Percentiles rank a stretch among this genome's conserved stretches.
phyloP scores from a whole-genome alignment of 2,329 filamentous ascomycete species.

The Nigrospora osmanthi region DNA sequence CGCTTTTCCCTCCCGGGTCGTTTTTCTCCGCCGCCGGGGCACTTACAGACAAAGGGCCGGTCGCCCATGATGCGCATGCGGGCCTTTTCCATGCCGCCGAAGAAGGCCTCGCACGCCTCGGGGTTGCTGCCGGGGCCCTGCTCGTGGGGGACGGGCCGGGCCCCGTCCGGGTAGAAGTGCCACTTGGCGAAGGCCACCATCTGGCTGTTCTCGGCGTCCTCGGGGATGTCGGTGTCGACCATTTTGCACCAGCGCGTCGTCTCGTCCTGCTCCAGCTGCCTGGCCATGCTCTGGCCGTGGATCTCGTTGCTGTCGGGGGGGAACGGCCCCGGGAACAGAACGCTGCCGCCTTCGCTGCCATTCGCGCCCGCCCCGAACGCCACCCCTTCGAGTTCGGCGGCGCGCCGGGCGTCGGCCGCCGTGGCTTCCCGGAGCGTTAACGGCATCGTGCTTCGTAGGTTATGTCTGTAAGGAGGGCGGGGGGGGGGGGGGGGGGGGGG shows the following conservation, averaged over 20 bases:
- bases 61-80: constrained; percentile 11
- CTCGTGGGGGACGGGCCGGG: constrained; percentile 8
- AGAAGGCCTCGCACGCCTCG: constrained; percentile 23
- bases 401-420: constrained; percentile 25
- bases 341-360: constrained; percentile 8
- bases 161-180: constrained; percentile 15
- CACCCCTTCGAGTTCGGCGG: constrained; percentile 25
- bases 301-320: constrained; percentile 11
- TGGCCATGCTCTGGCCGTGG: constrained; percentile 13
- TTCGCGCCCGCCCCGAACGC: constrained; percentile 25
- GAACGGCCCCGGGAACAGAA: constrained; percentile 25
- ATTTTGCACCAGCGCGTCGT: constrained; percentile 21
- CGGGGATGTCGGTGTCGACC: constrained; percentile 20
- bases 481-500: too few relatives aligned
- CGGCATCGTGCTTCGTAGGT: constrained; percentile 20
- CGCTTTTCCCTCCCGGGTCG: too few relatives aligned
- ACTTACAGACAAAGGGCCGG: constrained; percentile 19
- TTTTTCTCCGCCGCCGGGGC: neutral
- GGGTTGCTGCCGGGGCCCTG: constrained; percentile 17
- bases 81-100: constrained; percentile 12
- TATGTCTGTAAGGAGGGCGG: too few relatives aligned
- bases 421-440: constrained; percentile 26
- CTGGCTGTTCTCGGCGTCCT: constrained; percentile 11
- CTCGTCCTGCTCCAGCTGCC: constrained; percentile 12
- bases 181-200: constrained; percentile 24